phyloP scores from a whole-genome alignment of 306 rosid genomes.

The Vigna hirtella region DNA sequence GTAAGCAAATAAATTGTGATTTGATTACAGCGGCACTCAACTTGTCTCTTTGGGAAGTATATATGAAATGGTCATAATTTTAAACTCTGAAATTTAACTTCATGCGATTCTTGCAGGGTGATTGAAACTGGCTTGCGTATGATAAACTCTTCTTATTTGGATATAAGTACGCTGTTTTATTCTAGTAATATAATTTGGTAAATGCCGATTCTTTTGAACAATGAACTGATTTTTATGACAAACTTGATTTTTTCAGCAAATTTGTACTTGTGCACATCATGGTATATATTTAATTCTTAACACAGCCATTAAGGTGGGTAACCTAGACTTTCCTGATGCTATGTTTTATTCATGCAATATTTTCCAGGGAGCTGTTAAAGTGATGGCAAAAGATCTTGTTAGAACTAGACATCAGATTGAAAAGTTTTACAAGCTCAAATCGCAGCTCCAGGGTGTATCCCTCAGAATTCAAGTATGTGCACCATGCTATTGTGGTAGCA shows the following conservation, averaged over 20 bases:
- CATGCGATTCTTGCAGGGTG: slow-evolving; percentile 2
- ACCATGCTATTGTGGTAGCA: slow-evolving; percentile 6
- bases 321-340: neutral
- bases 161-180: neutral
- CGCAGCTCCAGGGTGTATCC: slow-evolving; percentile 91
- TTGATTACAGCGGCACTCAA: neutral
- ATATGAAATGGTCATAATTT: neutral
- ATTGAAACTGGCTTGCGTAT: slow-evolving; percentile 18
- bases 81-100: slow-evolving; percentile 12
- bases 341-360: slow-evolving; percentile 35
- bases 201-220: neutral
- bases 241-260: slow-evolving; percentile 21
- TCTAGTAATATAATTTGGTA: neutral
- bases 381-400: slow-evolving; percentile 93
- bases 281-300: slow-evolving; percentile 19
- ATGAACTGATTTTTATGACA: slow-evolving; percentile 21
- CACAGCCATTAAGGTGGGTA: neutral
- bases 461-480: slow-evolving; percentile 82
- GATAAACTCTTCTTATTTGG: neutral
- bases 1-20: neutral
- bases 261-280: neutral
- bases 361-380: slow-evolving; percentile 89
- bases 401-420: slow-evolving; percentile 92
- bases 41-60: neutral
- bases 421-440: slow-evolving; percentile 87